These are phyloP conservation scores for Rubroshorea leprosula DNA, from an alignment of 345 rosid genomes.

Conservation along the genomic window DNA sequence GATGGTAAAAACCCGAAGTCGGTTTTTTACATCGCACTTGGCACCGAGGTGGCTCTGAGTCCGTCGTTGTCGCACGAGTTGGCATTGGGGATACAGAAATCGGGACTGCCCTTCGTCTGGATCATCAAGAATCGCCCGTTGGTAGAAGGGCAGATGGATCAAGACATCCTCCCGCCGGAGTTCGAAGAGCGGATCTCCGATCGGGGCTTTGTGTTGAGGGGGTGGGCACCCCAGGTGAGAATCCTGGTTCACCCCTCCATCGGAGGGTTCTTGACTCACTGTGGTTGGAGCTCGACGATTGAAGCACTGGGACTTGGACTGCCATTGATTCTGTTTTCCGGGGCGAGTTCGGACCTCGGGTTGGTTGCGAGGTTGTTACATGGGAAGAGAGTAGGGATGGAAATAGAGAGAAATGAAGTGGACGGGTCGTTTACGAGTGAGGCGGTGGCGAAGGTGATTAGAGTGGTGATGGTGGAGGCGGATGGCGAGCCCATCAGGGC, in stretches of 20 bases:
- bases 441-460: slow-evolving; percentile 32
- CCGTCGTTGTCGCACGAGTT: slow-evolving; percentile 23
- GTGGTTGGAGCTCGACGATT: slow-evolving; percentile 19
- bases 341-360: slow-evolving; percentile 37
- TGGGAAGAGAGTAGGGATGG: slow-evolving; percentile 41
- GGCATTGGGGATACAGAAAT: slow-evolving; percentile 43
- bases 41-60: slow-evolving; percentile 36
- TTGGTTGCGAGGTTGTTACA: slow-evolving; percentile 38
- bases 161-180: not conserved
- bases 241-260: slow-evolving; percentile 29
- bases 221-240: slow-evolving; percentile 42
- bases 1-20: slow-evolving; percentile 25
- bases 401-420: slow-evolving; percentile 21
- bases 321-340: slow-evolving; percentile 42
- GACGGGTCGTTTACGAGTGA: slow-evolving; percentile 36
- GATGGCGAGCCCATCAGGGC: slow-evolving; percentile 18
- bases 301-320: slow-evolving; percentile 46
- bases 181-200: slow-evolving; percentile 3
- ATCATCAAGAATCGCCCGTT: slow-evolving; percentile 11
- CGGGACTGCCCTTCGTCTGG: slow-evolving; percentile 42
- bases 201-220: slow-evolving; percentile 18
- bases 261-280: slow-evolving; percentile 33
- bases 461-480: slow-evolving; percentile 26
- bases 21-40: slow-evolving; percentile 40
- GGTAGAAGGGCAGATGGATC: not conserved